Percentiles rank a stretch among this genome's conserved stretches.
Evolutionary conservation across 305 asterid genomes (phyloP).

Genomic region (Monarda citriodora): DNA sequence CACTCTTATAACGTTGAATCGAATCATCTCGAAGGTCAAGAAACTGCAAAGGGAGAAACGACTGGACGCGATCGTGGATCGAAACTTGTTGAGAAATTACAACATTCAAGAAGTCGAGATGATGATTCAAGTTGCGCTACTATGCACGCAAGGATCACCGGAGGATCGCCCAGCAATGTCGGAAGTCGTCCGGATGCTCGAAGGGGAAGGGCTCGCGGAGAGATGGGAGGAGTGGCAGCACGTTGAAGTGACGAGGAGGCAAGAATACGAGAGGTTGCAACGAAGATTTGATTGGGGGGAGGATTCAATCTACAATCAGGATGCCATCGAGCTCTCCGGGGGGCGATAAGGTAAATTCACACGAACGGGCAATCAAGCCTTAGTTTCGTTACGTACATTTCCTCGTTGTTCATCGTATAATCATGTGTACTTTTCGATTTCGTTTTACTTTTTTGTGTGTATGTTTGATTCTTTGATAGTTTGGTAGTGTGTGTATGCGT

Average conservation of each 20-base stretch:
- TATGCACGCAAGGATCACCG: conserved; percentile 83
- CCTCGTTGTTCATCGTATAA: not conserved
- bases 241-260: conserved; percentile 74
- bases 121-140: conserved; percentile 94
- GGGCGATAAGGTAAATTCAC: conserved; percentile 47
- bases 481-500: too few species aligned
- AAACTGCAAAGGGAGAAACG: conserved; percentile 79
- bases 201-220: conserved; percentile 96
- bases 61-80: conserved; percentile 71
- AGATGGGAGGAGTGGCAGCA: conserved; percentile 97
- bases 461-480: too few species aligned
- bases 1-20: not conserved
- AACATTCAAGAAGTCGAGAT: conserved; percentile 82
- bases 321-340: conserved; percentile 84
- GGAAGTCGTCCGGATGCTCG: conserved; percentile 89
- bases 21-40: conserved; percentile 52
- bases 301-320: conserved; percentile 72
- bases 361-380: not conserved
- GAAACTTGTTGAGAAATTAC: conserved; percentile 51
- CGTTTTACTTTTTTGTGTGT: not conserved
- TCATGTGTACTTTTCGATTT: conserved; percentile 1
- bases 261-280: conserved; percentile 80
- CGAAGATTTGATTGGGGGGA: conserved; percentile 87
- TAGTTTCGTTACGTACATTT: not conserved
- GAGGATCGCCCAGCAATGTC: conserved; percentile 97